A percentile compares a stretch with the other conserved stretches of the same genome.
These are phyloP conservation scores for Cicer judaicum DNA, from an alignment of 306 rosid genomes.

Conservation along the genomic window DNA sequence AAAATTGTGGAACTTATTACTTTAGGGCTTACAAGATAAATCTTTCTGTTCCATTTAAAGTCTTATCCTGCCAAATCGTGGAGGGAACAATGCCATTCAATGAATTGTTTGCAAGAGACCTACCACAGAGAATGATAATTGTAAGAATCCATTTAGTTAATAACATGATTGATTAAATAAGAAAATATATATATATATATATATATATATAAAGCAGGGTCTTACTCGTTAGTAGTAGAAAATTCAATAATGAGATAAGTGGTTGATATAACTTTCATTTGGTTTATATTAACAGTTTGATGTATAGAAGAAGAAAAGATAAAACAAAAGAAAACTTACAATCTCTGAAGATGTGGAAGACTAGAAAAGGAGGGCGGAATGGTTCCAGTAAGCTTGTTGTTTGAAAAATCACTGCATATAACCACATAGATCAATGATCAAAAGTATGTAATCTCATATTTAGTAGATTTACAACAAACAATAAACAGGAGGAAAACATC, in stretches of 20 bases:
- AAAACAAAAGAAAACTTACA: conserved; percentile 60
- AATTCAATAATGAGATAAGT: conserved; percentile 1
- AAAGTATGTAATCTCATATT: conserved; percentile 5
- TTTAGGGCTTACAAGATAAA: conserved; percentile 69
- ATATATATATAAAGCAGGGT: background rate
- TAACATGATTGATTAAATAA: conserved; percentile 27
- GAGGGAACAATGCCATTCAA: conserved; percentile 71
- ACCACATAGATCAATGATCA: conserved; percentile 29
- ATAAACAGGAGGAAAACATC: conserved; percentile 1
- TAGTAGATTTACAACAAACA: background rate
- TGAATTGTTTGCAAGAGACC: conserved; percentile 86
- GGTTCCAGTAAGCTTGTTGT: conserved; percentile 73
- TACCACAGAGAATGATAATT: conserved; percentile 51
- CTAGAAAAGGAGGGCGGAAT: conserved; percentile 68
- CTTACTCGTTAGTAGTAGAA: conserved; percentile 6
- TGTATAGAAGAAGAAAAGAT: conserved; percentile 8
- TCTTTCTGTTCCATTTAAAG: conserved; percentile 43
- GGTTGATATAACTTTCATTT: conserved; percentile 1
- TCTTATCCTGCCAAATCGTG: conserved; percentile 68
- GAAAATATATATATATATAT: background rate
- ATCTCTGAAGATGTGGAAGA: conserved; percentile 69
- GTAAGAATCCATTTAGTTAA: conserved; percentile 27
- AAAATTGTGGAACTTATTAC: conserved; percentile 27
- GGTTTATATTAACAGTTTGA: conserved; percentile 17
- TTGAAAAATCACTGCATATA: conserved; percentile 68